Evolutionary conservation across 768 basidiomycete genomes (phyloP).

Genomic region (Rubroboletus satanas): DNA sequence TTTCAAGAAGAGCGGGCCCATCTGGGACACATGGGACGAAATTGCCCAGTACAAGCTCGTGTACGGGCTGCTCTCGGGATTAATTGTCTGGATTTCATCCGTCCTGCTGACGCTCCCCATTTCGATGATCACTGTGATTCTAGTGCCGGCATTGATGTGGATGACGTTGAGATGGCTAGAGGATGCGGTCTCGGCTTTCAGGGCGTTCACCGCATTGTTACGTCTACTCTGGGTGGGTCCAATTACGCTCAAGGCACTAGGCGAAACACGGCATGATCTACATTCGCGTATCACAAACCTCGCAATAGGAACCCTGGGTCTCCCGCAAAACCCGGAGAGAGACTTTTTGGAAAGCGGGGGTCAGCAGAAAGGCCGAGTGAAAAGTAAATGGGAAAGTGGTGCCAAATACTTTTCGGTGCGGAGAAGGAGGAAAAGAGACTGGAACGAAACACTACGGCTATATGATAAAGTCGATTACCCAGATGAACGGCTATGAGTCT

Average conservation of each 20-base stretch:
- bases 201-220: conserved; percentile 62
- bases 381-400: conserved; percentile 62
- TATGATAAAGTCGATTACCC: conserved; percentile 85
- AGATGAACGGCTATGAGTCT: conserved; percentile 36
- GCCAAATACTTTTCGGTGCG: conserved; percentile 77
- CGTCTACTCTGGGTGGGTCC: conserved; percentile 63
- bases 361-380: conserved; percentile 67
- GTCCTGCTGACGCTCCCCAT: conserved; percentile 61
- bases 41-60: conserved; percentile 87
- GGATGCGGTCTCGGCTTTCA: conserved; percentile 74
- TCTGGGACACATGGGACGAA: conserved; percentile 86
- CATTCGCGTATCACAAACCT: conserved; percentile 65
- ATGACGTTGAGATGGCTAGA: conserved; percentile 86
- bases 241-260: conserved; percentile 49
- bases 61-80: conserved; percentile 72
- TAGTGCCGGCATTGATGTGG: conserved; percentile 82
- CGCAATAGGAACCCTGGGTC: conserved; percentile 51
- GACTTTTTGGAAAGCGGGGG: conserved; percentile 59
- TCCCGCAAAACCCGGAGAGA: conserved; percentile 67
- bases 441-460: conserved; percentile 81
- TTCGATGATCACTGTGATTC: conserved; percentile 49
- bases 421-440: conserved; percentile 78
- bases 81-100: conserved; percentile 58
- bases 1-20: conserved; percentile 77
- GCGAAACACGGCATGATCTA: conserved; percentile 51